phyloP scores from a whole-genome alignment of 2,329 filamentous ascomycete species.

The Coniochaeta pulveracea region DNA sequence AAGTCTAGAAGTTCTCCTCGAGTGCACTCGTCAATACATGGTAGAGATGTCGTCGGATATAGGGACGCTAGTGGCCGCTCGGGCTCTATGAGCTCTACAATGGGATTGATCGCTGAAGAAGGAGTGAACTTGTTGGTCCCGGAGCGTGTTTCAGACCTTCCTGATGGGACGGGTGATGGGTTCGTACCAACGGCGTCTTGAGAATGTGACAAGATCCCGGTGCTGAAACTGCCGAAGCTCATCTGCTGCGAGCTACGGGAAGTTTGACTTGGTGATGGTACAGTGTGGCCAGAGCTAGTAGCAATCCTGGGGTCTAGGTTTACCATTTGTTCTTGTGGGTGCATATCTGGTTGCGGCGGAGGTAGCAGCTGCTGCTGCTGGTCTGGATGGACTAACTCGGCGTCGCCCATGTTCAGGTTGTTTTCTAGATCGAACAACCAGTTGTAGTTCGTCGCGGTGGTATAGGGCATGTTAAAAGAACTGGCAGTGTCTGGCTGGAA shows the following conservation, averaged over 20 bases:
- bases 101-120: neutral
- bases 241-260: neutral
- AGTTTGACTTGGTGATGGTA: neutral
- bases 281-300: neutral
- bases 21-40: slow-evolving; percentile 26
- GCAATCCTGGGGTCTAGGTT: neutral
- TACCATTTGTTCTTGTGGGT: neutral
- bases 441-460: slow-evolving; percentile 49
- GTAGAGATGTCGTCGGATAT: slow-evolving; percentile 9
- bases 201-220: neutral
- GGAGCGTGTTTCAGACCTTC: neutral
- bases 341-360: slow-evolving; percentile 10
- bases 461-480: slow-evolving; percentile 55
- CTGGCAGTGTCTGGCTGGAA: slow-evolving; percentile 51
- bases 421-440: slow-evolving; percentile 45
- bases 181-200: neutral
- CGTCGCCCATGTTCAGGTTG: neutral
- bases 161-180: slow-evolving; percentile 6
- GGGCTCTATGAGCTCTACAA: slow-evolving; percentile 10
- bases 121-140: neutral
- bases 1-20: slow-evolving; percentile 33
- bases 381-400: slow-evolving; percentile 16
- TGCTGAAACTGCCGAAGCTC: neutral
- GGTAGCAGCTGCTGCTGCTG: slow-evolving; percentile 11
- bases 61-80: slow-evolving; percentile 18